Conservation (phyloP, 192 early-diverging fungal species). For the Fimicolochytrium jonesii region DNA sequence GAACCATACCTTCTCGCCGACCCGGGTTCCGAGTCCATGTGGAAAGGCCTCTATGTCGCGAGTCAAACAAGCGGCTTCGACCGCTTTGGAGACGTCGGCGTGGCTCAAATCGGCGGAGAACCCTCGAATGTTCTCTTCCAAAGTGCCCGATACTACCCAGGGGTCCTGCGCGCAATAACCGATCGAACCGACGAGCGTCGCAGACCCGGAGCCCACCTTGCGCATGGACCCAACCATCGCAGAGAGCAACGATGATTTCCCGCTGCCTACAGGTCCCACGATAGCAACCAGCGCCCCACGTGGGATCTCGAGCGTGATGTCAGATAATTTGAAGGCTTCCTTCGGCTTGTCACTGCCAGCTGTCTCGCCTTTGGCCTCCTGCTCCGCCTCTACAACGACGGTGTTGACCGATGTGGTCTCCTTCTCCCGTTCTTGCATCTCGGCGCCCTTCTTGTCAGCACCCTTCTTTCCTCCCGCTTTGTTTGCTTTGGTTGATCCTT, state of each 20-base stretch:
- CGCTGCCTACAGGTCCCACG: conserved; percentile 64
- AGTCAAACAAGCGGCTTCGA: not conserved
- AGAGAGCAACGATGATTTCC: conserved; percentile 62
- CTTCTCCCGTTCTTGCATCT: not conserved
- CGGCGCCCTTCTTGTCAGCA: not conserved
- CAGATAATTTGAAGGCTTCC: conserved; percentile 8
- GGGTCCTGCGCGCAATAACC: not conserved
- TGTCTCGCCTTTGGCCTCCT: not conserved
- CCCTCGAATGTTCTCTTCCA: not conserved
- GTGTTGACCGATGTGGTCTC: not conserved
- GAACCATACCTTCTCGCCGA: not conserved
- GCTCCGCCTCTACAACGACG: not conserved
- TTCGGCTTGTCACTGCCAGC: not conserved
- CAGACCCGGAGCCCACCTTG: too few relatives aligned
- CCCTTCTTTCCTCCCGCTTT: too few relatives aligned
- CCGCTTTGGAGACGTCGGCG: not conserved
- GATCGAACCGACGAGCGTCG: not conserved
- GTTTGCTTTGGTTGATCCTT: too few relatives aligned
- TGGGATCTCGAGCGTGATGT: conserved; percentile 48
- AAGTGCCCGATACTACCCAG: not conserved
- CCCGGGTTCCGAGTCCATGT: not conserved
- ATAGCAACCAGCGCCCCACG: conserved; percentile 49
- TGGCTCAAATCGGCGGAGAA: not conserved
- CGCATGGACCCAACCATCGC: conserved; percentile 65
- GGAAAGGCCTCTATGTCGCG: not conserved